These are phyloP conservation scores for Botrytis sinoallii DNA, from an alignment of 2,329 filamentous ascomycete species.

Conservation along the genomic window DNA sequence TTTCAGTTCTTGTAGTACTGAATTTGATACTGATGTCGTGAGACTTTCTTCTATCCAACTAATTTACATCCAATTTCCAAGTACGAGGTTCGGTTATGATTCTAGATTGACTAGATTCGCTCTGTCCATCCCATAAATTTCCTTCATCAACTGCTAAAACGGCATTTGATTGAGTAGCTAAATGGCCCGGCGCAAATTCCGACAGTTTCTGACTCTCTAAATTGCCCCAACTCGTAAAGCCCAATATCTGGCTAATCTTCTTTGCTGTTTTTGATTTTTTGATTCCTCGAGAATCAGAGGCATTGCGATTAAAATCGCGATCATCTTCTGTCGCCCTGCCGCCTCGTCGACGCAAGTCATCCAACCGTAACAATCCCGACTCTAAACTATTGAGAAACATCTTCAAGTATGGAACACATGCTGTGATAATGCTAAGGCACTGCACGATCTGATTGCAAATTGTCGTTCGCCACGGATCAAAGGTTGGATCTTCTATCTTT, in stretches of 20 bases:
- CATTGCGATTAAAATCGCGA: background rate
- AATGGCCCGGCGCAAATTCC: background rate
- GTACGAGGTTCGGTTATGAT: slow-evolving; percentile 11
- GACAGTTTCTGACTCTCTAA: background rate
- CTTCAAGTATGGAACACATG: slow-evolving; percentile 17
- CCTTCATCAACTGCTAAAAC: background rate
- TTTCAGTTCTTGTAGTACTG: background rate
- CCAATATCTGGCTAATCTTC: background rate
- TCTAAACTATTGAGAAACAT: slow-evolving; percentile 11
- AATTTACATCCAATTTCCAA: slow-evolving; percentile 8
- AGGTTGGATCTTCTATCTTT: background rate
- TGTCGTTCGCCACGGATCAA: slow-evolving; percentile 4
- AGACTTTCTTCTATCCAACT: background rate
- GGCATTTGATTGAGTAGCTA: background rate
- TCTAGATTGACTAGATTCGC: slow-evolving; percentile 14
- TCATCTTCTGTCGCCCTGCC: background rate
- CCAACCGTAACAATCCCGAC: slow-evolving; percentile 11
- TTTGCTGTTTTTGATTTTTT: background rate
- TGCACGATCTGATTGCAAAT: slow-evolving; percentile 12
- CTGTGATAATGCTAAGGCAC: slow-evolving; percentile 15
- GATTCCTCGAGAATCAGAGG: background rate
- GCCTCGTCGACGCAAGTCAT: slow-evolving; percentile 14
- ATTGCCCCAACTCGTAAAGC: background rate
- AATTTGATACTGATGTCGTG: background rate
- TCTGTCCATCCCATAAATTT: slow-evolving; percentile 3